Evolutionary conservation across 176 grass and related monocot species (phyloP).

Genomic region (Triticum timopheevii): DNA sequence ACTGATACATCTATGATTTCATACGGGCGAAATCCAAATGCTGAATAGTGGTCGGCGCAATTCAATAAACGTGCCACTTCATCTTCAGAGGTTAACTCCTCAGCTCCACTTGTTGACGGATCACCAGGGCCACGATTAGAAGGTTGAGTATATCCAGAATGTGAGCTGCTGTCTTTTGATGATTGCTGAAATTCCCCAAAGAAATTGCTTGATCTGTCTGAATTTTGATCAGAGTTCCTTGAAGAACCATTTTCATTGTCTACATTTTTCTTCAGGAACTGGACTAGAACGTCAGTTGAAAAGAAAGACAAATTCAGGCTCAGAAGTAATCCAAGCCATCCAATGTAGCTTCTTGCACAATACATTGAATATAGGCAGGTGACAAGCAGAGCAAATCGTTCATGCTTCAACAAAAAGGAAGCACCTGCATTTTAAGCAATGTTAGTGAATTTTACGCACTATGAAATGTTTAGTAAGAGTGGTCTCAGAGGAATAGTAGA

Average conservation of each 20-base stretch:
- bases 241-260: conserved; percentile 47
- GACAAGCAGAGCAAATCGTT: conserved; percentile 72
- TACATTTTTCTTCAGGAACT: conserved; percentile 74
- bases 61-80: conserved; percentile 84
- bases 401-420: conserved; percentile 71
- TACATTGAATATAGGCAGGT: conserved; percentile 83
- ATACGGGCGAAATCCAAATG: conserved; percentile 75
- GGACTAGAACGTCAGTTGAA: conserved; percentile 82
- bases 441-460: conserved; percentile 17
- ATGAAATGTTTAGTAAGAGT: background rate
- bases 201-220: conserved; percentile 39
- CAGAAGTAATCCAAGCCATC: conserved; percentile 86
- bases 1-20: conserved; percentile 74
- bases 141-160: conserved; percentile 43
- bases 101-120: conserved; percentile 84
- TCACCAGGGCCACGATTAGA: conserved; percentile 48
- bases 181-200: conserved; percentile 60
- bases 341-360: conserved; percentile 80
- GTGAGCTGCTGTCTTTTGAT: conserved; percentile 46
- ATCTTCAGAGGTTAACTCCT: conserved; percentile 85
- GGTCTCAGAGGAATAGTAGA: conserved; percentile 21
- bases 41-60: conserved; percentile 93
- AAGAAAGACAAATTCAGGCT: conserved; percentile 91
- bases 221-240: conserved; percentile 53
- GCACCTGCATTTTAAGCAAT: conserved; percentile 53